These are phyloP conservation scores for Phalaenopsis aphrodite DNA, from an alignment of 106 monocot species.

Conservation along the genomic window DNA sequence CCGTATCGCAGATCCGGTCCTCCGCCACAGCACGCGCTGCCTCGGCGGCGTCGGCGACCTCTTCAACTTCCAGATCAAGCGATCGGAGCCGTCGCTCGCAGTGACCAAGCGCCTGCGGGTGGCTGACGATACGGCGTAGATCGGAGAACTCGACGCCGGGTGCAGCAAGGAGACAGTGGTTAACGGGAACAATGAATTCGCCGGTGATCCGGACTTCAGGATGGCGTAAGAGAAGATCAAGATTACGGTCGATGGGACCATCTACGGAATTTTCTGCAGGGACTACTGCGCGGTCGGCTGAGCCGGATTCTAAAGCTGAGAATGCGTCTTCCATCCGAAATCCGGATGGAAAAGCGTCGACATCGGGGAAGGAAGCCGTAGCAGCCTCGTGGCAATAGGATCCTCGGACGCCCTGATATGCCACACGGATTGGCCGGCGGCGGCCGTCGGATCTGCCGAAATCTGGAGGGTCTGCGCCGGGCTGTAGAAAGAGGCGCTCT, in stretches of 20 bases:
- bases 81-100: slow-evolving; percentile 25
- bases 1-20: slow-evolving; percentile 34
- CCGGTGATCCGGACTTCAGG: slow-evolving; percentile 38
- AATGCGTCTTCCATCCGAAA: slow-evolving; percentile 50
- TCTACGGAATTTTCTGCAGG: slow-evolving; percentile 71
- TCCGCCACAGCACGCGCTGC: slow-evolving; percentile 43
- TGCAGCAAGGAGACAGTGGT: slow-evolving; percentile 55
- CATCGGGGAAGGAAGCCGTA: slow-evolving; percentile 23
- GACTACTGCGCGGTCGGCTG: slow-evolving; percentile 61
- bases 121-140: slow-evolving; percentile 45
- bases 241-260: slow-evolving; percentile 53
- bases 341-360: slow-evolving; percentile 26
- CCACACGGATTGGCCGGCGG: slow-evolving; percentile 42
- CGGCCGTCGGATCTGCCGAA: background rate
- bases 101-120: slow-evolving; percentile 64
- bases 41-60: slow-evolving; percentile 47
- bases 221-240: slow-evolving; percentile 67
- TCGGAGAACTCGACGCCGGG: slow-evolving; percentile 6
- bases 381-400: slow-evolving; percentile 81
- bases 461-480: slow-evolving; percentile 6
- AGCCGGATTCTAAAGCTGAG: slow-evolving; percentile 30
- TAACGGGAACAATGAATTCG: slow-evolving; percentile 57
- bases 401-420: slow-evolving; percentile 57
- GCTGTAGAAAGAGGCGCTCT: slow-evolving; percentile 33
- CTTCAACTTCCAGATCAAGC: slow-evolving; percentile 35